Evolutionary conservation across 2,329 filamentous ascomycete species (phyloP).

Genomic region (Paecilomyces sp.): DNA sequence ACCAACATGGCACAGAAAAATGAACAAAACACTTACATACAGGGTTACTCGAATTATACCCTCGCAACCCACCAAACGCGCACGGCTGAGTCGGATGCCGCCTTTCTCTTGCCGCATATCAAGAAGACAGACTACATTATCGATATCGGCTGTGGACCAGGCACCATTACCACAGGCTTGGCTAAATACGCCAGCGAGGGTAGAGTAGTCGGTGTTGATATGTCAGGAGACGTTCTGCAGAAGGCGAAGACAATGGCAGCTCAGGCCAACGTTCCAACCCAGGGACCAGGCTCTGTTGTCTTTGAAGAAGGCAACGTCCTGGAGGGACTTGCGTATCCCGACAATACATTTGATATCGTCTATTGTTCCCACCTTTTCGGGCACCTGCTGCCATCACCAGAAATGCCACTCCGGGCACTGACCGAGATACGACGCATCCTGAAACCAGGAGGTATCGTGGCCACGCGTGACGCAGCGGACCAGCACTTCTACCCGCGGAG

Average conservation of each 20-base stretch:
- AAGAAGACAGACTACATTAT: constrained; percentile 33
- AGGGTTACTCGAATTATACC: constrained; percentile 35
- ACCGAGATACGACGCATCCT: constrained; percentile 25
- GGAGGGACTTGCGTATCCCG: constrained; percentile 30
- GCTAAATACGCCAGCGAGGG: constrained; percentile 34
- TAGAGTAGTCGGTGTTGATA: constrained; percentile 35
- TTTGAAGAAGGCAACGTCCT: constrained; percentile 31
- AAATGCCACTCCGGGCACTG: constrained; percentile 10
- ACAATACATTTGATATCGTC: constrained; percentile 38
- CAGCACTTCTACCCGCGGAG: constrained; percentile 25
- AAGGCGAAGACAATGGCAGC: constrained; percentile 17
- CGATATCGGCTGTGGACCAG: constrained; percentile 45
- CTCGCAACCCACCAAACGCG: constrained; percentile 34
- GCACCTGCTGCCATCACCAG: constrained; percentile 32
- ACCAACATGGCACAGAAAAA: constrained; percentile 6
- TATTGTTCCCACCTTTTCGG: constrained; percentile 39
- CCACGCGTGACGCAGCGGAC: constrained; percentile 20
- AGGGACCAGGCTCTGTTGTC: constrained; percentile 13
- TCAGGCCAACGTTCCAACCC: constrained; percentile 6
- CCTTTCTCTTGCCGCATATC: constrained; percentile 38
- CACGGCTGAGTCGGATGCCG: constrained; percentile 38
- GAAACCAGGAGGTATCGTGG: constrained; percentile 37
- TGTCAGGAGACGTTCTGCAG: constrained; percentile 23
- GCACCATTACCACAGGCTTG: constrained; percentile 42
- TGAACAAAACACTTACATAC: constrained; percentile 8